Evolutionary conservation across 352 stramenopile species (phyloP).

Genomic region (Globisporangium parvum): DNA sequence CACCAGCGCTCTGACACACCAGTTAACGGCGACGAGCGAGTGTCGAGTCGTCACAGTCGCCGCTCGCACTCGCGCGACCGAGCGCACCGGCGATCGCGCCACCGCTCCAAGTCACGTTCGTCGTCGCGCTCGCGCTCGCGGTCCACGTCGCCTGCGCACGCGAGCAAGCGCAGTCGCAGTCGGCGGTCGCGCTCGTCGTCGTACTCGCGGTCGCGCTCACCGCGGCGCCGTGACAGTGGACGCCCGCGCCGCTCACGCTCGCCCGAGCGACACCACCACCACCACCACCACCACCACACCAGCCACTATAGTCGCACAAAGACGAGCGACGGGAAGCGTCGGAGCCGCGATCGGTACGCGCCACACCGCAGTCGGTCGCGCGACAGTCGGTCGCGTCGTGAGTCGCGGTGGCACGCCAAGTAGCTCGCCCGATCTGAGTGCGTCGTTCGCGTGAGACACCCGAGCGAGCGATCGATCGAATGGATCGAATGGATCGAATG

Average conservation of each 20-base stretch:
- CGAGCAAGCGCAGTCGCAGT: constrained; percentile 17
- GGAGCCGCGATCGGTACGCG: neutral
- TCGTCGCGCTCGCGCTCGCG: constrained; percentile 31
- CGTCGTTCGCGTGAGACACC: too few species aligned
- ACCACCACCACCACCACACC: neutral
- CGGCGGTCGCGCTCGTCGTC: constrained; percentile 33
- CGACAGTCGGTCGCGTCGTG: constrained; percentile 4
- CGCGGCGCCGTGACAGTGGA: constrained; percentile 2
- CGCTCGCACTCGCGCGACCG: constrained; percentile 13
- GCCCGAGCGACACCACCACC: neutral
- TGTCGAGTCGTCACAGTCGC: constrained; percentile 1
- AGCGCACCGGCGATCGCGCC: constrained; percentile 15
- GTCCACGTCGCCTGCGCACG: constrained; percentile 21
- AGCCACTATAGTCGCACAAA: neutral
- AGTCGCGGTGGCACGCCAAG: constrained; percentile 12
- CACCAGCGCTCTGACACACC: constrained; percentile 1
- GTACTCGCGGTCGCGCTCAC: constrained; percentile 29
- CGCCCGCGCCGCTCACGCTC: constrained; percentile 4
- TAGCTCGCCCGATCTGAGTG: neutral
- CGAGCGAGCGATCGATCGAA: too few species aligned
- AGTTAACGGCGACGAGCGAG: neutral
- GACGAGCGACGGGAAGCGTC: constrained; percentile 1
- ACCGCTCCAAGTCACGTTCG: constrained; percentile 20
- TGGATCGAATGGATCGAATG: too few species aligned
- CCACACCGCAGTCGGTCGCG: constrained; percentile 2